Conservation (phyloP, 495 filamentous ascomycete genomes). For the Cudoniella acicularis region DNA sequence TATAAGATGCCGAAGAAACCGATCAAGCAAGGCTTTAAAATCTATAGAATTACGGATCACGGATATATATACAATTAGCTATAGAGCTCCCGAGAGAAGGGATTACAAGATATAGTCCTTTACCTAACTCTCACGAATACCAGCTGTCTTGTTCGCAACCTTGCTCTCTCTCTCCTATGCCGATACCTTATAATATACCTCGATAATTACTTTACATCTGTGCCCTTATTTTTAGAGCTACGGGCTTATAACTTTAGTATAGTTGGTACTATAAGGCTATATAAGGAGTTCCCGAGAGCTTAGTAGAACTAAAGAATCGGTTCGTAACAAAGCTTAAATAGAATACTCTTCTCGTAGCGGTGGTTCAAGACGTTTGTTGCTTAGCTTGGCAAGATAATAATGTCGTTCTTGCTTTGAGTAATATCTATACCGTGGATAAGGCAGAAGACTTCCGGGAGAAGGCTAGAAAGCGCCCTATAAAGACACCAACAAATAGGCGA, state of each 20-base stretch:
- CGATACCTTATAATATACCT: background rate
- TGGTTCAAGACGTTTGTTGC: constrained; percentile 7
- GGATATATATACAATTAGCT: constrained; percentile 11
- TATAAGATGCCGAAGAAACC: no score
- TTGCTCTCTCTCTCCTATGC: background rate
- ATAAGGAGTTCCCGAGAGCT: constrained; percentile 6
- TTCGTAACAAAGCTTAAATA: constrained; percentile 7
- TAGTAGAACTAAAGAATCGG: constrained; percentile 3
- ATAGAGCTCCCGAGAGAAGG: constrained; percentile 8
- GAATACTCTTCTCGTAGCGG: constrained; percentile 12
- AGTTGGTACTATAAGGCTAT: constrained; percentile 7
- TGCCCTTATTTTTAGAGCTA: constrained; percentile 8
- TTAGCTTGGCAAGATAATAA: constrained; percentile 19
- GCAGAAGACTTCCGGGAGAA: background rate
- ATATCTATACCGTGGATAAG: constrained; percentile 8
- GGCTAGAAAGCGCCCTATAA: constrained; percentile 2
- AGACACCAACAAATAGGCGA: constrained; percentile 15
- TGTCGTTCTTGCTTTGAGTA: constrained; percentile 9
- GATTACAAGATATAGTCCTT: constrained; percentile 5
- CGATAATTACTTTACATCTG: constrained; percentile 7
- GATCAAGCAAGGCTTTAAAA: no score
- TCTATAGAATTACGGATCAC: constrained; percentile 8
- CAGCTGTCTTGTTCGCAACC: background rate
- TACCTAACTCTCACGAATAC: constrained; percentile 2
- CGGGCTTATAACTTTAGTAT: background rate